Percentiles rank a stretch among this genome's conserved stretches.
Evolutionary conservation across 306 rosid species (phyloP).

Genomic region (Astragalus membranaceus): DNA sequence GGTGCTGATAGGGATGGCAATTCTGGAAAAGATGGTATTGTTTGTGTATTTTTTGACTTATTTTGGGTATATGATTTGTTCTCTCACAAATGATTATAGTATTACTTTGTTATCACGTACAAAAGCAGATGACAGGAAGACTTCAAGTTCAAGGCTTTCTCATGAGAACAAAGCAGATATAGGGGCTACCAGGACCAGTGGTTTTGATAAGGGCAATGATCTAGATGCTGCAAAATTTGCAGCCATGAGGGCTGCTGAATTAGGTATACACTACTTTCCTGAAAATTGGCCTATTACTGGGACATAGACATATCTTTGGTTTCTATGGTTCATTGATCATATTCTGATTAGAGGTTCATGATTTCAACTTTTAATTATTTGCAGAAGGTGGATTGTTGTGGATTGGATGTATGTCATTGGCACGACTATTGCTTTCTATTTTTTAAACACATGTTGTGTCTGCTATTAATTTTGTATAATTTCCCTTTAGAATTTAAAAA

Average conservation of each 20-base stretch:
- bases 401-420: slow-evolving; percentile 1
- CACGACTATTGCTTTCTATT: not conserved
- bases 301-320: not conserved
- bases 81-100: not conserved
- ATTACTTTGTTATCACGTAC: not conserved
- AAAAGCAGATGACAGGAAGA: slow-evolving; percentile 31
- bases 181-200: slow-evolving; percentile 33
- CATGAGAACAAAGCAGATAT: slow-evolving; percentile 42
- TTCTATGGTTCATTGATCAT: not conserved
- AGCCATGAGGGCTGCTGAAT: slow-evolving; percentile 97
- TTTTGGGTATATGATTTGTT: not conserved
- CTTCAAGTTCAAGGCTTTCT: slow-evolving; percentile 38
- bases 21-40: slow-evolving; percentile 46
- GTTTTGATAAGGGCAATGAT: slow-evolving; percentile 46
- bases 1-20: slow-evolving; percentile 38
- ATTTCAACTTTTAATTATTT: slow-evolving; percentile 10
- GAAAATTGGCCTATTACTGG: slow-evolving; percentile 5
- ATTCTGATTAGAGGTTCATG: slow-evolving; percentile 1
- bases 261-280: slow-evolving; percentile 41
- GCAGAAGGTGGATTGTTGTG: not conserved
- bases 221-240: slow-evolving; percentile 79
- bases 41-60: not conserved
- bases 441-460: not conserved
- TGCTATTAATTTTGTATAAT: not conserved
- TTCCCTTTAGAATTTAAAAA: not conserved